Evolutionary conservation across 192 early-diverging fungal species (phyloP).

Genomic region (Phycomyces blakesleeanus): DNA sequence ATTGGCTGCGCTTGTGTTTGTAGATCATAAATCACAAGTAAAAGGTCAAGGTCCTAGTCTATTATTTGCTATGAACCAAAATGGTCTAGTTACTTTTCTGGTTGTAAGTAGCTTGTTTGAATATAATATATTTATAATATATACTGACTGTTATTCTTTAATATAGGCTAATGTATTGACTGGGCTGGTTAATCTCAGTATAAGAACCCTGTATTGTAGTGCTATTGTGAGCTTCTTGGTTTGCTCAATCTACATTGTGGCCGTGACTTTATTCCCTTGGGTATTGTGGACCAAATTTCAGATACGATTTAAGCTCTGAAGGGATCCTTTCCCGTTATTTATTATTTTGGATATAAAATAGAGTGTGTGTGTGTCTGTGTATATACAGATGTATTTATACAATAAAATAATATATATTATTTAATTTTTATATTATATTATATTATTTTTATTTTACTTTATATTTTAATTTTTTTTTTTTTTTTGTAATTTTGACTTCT

Average conservation of each 20-base stretch:
- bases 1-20: constrained; percentile 55
- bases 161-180: constrained; percentile 83
- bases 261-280: constrained; percentile 23
- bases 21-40: constrained; percentile 17
- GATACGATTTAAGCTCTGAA: constrained; percentile 23
- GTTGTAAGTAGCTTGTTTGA: constrained; percentile 41
- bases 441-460: too few relatives aligned
- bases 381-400: too few relatives aligned
- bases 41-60: constrained; percentile 58
- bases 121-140: too few relatives aligned
- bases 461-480: not conserved
- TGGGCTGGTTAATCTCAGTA: constrained; percentile 75
- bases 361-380: too few relatives aligned
- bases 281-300: constrained; percentile 16
- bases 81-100: constrained; percentile 82
- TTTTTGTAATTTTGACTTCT: not conserved
- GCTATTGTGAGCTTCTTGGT: constrained; percentile 41
- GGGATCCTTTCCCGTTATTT: too few relatives aligned
- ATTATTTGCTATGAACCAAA: constrained; percentile 69
- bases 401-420: too few relatives aligned
- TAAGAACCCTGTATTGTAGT: constrained; percentile 71
- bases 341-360: too few relatives aligned
- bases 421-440: too few relatives aligned
- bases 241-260: constrained; percentile 50
- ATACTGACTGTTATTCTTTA: not conserved